Evolutionary conservation across 2,329 filamentous ascomycete genomes (phyloP).

Genomic region (Talaromyces sp.): DNA sequence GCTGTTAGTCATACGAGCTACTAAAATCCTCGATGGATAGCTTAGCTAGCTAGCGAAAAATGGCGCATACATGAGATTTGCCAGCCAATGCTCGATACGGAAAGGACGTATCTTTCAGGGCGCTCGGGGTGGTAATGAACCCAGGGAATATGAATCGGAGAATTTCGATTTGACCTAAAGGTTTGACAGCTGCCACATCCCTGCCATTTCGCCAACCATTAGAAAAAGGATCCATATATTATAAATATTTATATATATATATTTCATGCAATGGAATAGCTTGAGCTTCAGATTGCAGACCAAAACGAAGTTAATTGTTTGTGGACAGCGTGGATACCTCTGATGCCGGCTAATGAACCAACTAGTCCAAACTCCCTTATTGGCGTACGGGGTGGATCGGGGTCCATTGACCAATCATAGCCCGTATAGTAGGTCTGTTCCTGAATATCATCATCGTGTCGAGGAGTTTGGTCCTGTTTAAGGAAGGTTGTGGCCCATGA

Average conservation of each 20-base stretch:
- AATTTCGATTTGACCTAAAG: conserved; percentile 1
- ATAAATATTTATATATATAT: no score
- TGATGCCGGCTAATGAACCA: neutral
- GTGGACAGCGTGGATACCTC: neutral
- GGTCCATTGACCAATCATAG: neutral
- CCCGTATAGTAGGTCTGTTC: neutral
- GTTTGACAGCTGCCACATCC: neutral
- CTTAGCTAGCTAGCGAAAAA: neutral
- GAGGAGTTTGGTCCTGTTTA: neutral
- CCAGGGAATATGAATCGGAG: neutral
- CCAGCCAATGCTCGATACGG: neutral
- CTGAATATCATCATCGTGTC: conserved; percentile 8
- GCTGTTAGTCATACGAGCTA: neutral
- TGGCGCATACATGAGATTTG: conserved; percentile 1
- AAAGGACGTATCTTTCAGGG: neutral
- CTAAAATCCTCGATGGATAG: neutral
- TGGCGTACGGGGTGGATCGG: neutral
- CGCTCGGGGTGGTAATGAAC: neutral
- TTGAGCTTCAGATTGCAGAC: no score
- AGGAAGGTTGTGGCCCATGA: neutral
- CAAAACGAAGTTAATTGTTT: neutral
- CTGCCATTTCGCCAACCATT: no score
- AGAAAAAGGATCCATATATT: no score
- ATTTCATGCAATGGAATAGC: no score
- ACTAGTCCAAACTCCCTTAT: neutral